Percentiles rank a stretch among this genome's conserved stretches.
phyloP scores from a whole-genome alignment of 148 eudicot genomes.

The Camellia lanceoleosa region DNA sequence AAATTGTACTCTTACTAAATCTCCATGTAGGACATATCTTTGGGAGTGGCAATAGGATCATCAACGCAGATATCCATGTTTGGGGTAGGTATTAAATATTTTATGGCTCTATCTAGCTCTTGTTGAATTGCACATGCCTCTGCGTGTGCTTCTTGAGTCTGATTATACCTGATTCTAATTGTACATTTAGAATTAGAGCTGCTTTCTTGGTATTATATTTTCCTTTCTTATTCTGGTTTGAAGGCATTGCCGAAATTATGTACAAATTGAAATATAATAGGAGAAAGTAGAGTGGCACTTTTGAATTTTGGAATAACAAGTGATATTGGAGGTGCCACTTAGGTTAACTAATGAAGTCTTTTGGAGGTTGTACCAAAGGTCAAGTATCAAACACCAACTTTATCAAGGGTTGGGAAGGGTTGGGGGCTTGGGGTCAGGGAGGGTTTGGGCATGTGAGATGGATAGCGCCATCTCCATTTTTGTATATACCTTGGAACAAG shows the following conservation, averaged over 20 bases:
- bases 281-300: too few relatives aligned
- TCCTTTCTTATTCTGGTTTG: too few relatives aligned
- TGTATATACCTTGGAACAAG: too few relatives aligned
- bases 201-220: not conserved
- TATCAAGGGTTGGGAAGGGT: too few relatives aligned
- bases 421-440: too few relatives aligned
- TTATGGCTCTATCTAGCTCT: conserved; percentile 2
- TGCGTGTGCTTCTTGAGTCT: not conserved
- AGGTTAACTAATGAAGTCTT: too few relatives aligned
- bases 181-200: not conserved
- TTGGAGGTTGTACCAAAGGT: too few relatives aligned
- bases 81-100: conserved; percentile 28
- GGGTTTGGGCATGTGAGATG: too few relatives aligned
- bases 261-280: not conserved
- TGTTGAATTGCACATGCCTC: not conserved
- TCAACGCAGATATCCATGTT: conserved; percentile 59
- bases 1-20: not conserved
- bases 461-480: too few relatives aligned
- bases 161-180: not conserved
- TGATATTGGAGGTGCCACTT: too few relatives aligned
- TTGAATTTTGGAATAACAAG: too few relatives aligned
- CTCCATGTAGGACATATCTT: conserved; percentile 39
- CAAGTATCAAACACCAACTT: too few relatives aligned
- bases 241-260: not conserved
- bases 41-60: conserved; percentile 58